Conservation (phyloP, 2,329 filamentous ascomycete species). For the Fusarium irregulare region DNA sequence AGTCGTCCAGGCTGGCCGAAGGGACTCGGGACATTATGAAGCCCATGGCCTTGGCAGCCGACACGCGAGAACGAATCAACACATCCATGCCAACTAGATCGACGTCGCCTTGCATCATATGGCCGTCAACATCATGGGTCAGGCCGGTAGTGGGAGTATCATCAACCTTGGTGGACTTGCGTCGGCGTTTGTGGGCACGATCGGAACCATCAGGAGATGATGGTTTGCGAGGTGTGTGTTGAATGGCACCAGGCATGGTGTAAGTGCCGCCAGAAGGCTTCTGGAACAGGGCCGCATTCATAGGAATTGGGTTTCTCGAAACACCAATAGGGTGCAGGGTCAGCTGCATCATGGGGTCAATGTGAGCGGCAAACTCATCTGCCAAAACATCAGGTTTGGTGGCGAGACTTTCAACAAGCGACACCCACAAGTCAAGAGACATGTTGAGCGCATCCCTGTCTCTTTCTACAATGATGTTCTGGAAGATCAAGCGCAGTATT, state of each 20-base stretch:
- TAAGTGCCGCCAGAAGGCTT: slow-evolving; percentile 92
- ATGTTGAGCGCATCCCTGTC: slow-evolving; percentile 84
- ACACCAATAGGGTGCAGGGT: slow-evolving; percentile 93
- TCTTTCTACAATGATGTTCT: slow-evolving; percentile 93
- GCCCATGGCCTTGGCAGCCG: slow-evolving; percentile 86
- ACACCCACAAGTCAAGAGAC: slow-evolving; percentile 88
- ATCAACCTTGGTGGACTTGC: slow-evolving; percentile 86
- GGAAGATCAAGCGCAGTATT: slow-evolving; percentile 88
- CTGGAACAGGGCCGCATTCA: slow-evolving; percentile 90
- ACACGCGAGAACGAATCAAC: slow-evolving; percentile 89
- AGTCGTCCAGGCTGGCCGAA: slow-evolving; percentile 68
- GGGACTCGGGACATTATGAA: slow-evolving; percentile 83
- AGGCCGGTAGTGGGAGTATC: slow-evolving; percentile 71
- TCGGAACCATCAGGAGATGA: slow-evolving; percentile 67
- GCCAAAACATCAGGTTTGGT: slow-evolving; percentile 73
- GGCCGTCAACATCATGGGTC: slow-evolving; percentile 95
- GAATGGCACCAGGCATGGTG: slow-evolving; percentile 61
- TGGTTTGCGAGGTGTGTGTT: slow-evolving; percentile 58
- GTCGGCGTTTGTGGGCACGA: slow-evolving; percentile 77
- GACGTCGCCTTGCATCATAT: slow-evolving; percentile 97
- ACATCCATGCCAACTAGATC: slow-evolving; percentile 92
- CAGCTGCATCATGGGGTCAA: slow-evolving; percentile 84
- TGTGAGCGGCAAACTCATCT: slow-evolving; percentile 77
- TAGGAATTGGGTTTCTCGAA: slow-evolving; percentile 87
- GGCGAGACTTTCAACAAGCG: slow-evolving; percentile 77